Conservation (phyloP, 2,329 filamentous ascomycete genomes). For the Arthrocladium fulminans region DNA sequence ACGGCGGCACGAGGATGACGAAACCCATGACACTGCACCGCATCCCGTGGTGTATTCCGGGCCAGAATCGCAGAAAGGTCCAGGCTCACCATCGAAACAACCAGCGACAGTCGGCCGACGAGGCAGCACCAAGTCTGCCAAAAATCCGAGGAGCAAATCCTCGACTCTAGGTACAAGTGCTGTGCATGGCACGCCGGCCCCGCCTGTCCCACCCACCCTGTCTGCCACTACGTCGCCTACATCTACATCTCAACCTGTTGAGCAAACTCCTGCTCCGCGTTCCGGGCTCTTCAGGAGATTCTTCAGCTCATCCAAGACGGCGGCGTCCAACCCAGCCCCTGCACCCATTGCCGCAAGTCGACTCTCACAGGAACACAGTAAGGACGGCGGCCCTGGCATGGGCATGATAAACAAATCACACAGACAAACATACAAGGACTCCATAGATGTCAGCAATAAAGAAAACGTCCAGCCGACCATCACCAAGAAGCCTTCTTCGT, state of each 20-base stretch:
- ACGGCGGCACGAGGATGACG: constrained; percentile 17
- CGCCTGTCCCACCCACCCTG: constrained; percentile 15
- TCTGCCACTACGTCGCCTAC: constrained; percentile 3
- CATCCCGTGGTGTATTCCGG: constrained; percentile 76
- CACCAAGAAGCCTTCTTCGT: constrained; percentile 87
- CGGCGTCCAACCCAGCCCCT: constrained; percentile 18
- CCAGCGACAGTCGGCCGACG: constrained; percentile 29
- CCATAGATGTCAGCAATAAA: constrained; percentile 26
- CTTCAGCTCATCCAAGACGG: constrained; percentile 64
- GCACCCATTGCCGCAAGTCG: constrained; percentile 12
- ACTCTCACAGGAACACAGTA: neutral
- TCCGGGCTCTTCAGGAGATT: constrained; percentile 89
- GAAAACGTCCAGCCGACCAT: constrained; percentile 37
- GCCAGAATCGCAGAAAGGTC: constrained; percentile 50
- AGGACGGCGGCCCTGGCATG: constrained; percentile 18
- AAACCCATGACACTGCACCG: constrained; percentile 62
- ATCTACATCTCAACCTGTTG: constrained; percentile 38
- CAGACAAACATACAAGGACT: constrained; percentile 25
- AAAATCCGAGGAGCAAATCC: constrained; percentile 32
- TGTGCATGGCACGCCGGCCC: constrained; percentile 24
- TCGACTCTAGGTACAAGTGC: constrained; percentile 32
- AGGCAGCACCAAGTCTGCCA: constrained; percentile 37
- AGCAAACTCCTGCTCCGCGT: constrained; percentile 29
- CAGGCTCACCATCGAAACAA: constrained; percentile 24
- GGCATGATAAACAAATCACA: constrained; percentile 23